Evolutionary conservation across 805 yeast species (phyloP), one percentile per base, ranked within the genome.

Genomic region (Saccharomycopsis vini): DNA sequence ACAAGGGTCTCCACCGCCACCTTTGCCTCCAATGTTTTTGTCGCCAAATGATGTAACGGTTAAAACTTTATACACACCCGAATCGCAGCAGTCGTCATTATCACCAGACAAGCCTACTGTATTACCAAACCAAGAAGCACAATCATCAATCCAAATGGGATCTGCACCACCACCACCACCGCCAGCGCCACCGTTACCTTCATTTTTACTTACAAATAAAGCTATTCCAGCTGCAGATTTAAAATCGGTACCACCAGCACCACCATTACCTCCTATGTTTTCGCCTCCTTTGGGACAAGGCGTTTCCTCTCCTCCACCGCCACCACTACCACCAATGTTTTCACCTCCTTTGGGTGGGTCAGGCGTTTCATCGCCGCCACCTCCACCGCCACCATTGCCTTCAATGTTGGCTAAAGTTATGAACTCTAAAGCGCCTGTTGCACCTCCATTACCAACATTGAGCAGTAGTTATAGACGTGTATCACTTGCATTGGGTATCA

Each of bases 301-400:
- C 59, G 7, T 42, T 13, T 13, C 30, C n/a, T 6, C 34, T 9
- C 52, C 58, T 2, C 55, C 63, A 1, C 62, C 64, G 13, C 64
- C 66, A 5, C 61, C 62, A 3, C 60, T 66, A n/a, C 64, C 66
- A 16, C 54, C 62, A 13, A 51, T 52, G 4, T 40, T 53, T 21
- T 19, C 61, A 10, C 56, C 59, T 22, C 53, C 56, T 10, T 53
- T 55, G 4, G 50, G 53, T 20, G 50, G 54, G 28, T 43, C 43
- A 10, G 47, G 29, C 6, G n/a, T n/a, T n/a, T n/a, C n/a, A n/a
- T 44, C 43, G 28, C 41, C 33, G 47, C 54, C n/a, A 52, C 66
- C 70, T 5, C 62, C 64, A 7, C 63, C 68, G 19, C 61, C 63
- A 7, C 56, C 64, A 5, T 50, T 60, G 31, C 61, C 64, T 7